phyloP scores from a whole-genome alignment of 805 yeast genomes.

The Naumovozyma dairenensis region DNA sequence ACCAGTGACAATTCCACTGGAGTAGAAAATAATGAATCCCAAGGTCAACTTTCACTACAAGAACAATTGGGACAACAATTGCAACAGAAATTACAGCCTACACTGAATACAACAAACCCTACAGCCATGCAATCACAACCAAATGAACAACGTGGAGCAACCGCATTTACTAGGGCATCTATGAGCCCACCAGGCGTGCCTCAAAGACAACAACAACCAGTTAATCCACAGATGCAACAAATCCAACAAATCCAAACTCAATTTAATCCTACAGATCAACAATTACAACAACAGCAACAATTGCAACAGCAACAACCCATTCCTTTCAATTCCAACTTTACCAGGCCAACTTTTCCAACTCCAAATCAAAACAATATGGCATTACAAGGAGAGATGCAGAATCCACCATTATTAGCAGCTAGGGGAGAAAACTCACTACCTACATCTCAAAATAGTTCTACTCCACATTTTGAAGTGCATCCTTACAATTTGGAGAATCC shows the following conservation, averaged over 20 bases:
- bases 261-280: too few relatives aligned
- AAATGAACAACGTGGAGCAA: too few relatives aligned
- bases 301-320: not conserved
- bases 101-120: too few relatives aligned
- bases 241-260: not conserved
- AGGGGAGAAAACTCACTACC: too few relatives aligned
- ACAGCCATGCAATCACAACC: too few relatives aligned
- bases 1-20: too few relatives aligned
- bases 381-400: constrained; percentile 4
- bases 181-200: too few relatives aligned
- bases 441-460: too few relatives aligned
- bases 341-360: not conserved
- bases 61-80: not conserved
- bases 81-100: not conserved
- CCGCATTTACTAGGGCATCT: too few relatives aligned
- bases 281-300: not conserved
- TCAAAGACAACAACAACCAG: too few relatives aligned
- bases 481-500: constrained; percentile 14
- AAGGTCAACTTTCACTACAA: not conserved
- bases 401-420: too few relatives aligned
- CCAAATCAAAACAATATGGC: not conserved
- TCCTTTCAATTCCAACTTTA: constrained; percentile 1
- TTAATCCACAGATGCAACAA: constrained; percentile 1
- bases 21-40: too few relatives aligned
- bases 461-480: constrained; percentile 10